Evolutionary conservation across 2,329 filamentous ascomycete genomes (phyloP), one percentile per base, ranked within the genome.

Genomic region (Aspergillus clavatus): DNA sequence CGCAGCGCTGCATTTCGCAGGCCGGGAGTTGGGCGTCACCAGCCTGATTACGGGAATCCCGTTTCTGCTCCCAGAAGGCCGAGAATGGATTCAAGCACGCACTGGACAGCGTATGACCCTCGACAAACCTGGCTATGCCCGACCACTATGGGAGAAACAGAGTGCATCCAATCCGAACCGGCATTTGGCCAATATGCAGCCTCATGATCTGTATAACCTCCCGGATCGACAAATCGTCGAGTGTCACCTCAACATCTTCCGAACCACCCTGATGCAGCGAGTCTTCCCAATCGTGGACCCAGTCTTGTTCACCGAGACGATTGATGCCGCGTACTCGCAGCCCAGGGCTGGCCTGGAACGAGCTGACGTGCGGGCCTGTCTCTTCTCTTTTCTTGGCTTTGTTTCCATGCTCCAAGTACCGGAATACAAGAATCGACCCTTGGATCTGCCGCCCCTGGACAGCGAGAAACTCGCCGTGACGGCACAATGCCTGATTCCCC

Each of bases 201-300:
- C 47, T n/a, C 46, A 52, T 12, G 47, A 50, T 7, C 29, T 47
- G 14, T 59, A 61, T 41, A 53, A 66, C 5, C 58, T 77, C 2
- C 75, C 75, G 0, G 62, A 63, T 11, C 53, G 51, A 39, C 46
- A 28, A 0, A 35, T 60, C 4, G 55, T 71, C 1, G 61, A 70
- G 14, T 36, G 54, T 1, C 65, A 64, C 39, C 52, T 70, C 7
- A 48, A 59, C 1, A 51, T 62, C 4, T 74, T 62, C 43, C 41
- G 45, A 1, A 45, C 53, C 0, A 70, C 67, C 0, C 55, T 71
- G 1, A 61, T 77, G 45, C 65, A 66, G 7, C 62, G 71, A 0
- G 58, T 74, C 0, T 79, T 80, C 28, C 78, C 78, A 0, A 24
- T 77, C 1, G 52, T 79, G 2, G 75, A 81, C 43, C 48, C 55